A percentile compares a stretch with the other conserved stretches of the same genome.
Conservation (phyloP, 768 basidiomycete species). For the Kwoniella europaea region DNA sequence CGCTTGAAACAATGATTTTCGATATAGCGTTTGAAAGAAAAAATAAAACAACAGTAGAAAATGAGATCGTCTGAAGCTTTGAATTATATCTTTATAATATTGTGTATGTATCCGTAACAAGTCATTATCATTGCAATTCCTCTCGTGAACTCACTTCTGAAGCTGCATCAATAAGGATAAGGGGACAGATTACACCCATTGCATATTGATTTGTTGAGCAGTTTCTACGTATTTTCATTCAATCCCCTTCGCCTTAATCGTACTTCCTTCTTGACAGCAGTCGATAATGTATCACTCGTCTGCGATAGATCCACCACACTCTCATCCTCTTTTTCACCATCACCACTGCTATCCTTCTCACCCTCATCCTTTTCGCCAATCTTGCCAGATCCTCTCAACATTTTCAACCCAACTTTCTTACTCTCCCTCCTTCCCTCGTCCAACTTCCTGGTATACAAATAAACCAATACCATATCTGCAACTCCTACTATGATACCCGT, state of each 20-base stretch:
- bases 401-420: constrained; percentile 6
- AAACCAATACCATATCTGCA: constrained; percentile 42
- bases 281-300: background rate
- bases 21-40: no score
- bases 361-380: background rate
- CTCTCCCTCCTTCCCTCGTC: constrained; percentile 25
- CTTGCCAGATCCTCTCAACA: constrained; percentile 20
- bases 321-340: background rate
- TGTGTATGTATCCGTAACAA: background rate
- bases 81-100: background rate
- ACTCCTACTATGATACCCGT: constrained; percentile 43
- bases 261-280: constrained; percentile 1
- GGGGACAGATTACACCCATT: no score
- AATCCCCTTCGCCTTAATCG: constrained; percentile 8
- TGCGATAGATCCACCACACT: background rate
- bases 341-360: background rate
- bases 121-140: background rate
- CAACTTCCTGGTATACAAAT: constrained; percentile 34
- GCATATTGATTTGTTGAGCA: no score
- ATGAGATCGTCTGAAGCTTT: no score
- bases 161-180: no score
- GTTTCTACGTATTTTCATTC: background rate
- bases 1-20: no score
- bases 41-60: no score
- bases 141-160: no score